Percentiles rank a stretch among this genome's conserved stretches.
Conservation (phyloP, 805 yeast genomes). For the Priceomyces castillae region DNA sequence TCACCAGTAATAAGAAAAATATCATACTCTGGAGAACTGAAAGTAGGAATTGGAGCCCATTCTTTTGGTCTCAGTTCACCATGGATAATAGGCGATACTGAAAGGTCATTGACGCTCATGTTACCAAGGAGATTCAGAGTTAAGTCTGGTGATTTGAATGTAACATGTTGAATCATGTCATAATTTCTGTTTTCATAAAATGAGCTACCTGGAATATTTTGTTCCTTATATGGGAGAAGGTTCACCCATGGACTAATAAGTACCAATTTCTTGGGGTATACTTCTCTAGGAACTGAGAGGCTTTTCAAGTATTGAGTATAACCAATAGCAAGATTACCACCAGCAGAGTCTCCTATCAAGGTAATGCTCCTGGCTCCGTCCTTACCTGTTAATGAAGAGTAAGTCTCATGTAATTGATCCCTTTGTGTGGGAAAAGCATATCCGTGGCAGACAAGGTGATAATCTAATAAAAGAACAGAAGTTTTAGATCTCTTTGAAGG, state of each 20-base stretch:
- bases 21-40: constrained; percentile 20
- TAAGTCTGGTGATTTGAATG: constrained; percentile 6
- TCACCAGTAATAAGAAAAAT: constrained; percentile 38
- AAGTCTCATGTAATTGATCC: constrained; percentile 27
- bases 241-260: constrained; percentile 41
- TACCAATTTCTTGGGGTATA: constrained; percentile 26
- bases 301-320: constrained; percentile 27
- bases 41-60: constrained; percentile 34
- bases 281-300: constrained; percentile 7
- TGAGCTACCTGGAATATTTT: constrained; percentile 30
- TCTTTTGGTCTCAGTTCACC: constrained; percentile 19
- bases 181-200: constrained; percentile 25
- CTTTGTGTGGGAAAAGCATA: constrained; percentile 32
- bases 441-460: constrained; percentile 29
- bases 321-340: constrained; percentile 35
- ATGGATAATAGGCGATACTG: constrained; percentile 4
- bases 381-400: constrained; percentile 18
- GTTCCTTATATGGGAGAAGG: constrained; percentile 19
- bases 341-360: constrained; percentile 44
- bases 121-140: background rate
- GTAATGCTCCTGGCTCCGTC: constrained; percentile 28
- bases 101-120: background rate
- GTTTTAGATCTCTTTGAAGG: constrained; percentile 14
- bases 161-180: constrained; percentile 19
- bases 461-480: constrained; percentile 31